Base-by-base conservation (phyloP, 2,329 filamentous ascomycete species). In the Paecilomyces fulvus region DNA sequence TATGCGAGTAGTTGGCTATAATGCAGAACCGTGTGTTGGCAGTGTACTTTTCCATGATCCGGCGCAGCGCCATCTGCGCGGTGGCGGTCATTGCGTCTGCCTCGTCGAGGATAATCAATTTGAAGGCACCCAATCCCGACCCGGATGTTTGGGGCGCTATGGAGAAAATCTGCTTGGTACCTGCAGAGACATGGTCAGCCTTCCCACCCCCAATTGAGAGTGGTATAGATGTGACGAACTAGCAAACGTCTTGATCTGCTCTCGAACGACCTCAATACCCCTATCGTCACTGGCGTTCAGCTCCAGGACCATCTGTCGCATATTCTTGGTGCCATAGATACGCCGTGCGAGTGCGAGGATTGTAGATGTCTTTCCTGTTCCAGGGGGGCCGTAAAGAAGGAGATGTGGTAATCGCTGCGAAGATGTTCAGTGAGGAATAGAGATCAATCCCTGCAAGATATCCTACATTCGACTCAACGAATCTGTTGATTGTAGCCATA, bases 11-110 rank as follows among this genome's bases (percentile, higher is more conserved):
- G 76, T 99, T 99, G 65, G 94, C 94, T 65, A 99, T 97, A 69
- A 99, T 90, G 77, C 92, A 97, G 77, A 99, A 99, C 54, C 94
- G 82, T 2, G 94, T 96, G 76, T 99, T 99, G 58, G 89, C 89
- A 0, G 94, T 99, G 77, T 99, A 99, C 76, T 96, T 96, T 71
- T 99, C 94, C 94, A 99, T 99, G 69, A 99, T 97, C 51, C 94
- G 81, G 60, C 94, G 84, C 55, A 99, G 79, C 0, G 94, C 94
- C 92, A 99, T 99, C 75, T 99, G 94, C 5, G 94, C 94, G 0
- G 92, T 95, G 55, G 90, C 88, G n/a, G 94, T 99, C 94, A 99
- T 99, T 55, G 94, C 94, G 72, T 99, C 94, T n/a, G 94, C 94
- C 78, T 99, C 94, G 73, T 99, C 94, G 3, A 99, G 83, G 55